A percentile compares a stretch with the other conserved stretches of the same genome.
Conservation (phyloP, 495 filamentous ascomycete genomes). For the Penicillium herquei region DNA sequence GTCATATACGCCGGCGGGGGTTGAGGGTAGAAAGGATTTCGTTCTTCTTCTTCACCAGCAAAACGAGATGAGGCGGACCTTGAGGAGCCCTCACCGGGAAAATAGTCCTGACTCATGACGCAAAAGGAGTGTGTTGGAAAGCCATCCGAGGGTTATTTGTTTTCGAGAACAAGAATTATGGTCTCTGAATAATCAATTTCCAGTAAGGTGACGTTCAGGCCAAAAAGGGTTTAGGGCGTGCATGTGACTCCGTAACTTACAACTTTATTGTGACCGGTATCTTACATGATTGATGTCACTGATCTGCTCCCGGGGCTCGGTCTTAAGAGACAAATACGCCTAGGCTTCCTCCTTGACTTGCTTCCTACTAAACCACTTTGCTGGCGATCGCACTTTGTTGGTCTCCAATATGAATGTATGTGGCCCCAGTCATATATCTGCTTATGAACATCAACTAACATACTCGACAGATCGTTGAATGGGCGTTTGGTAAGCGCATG, state of each 20-base stretch:
- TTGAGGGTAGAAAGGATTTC: slow-evolving; percentile 31
- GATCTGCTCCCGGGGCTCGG: not conserved
- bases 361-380: not conserved
- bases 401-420: slow-evolving; percentile 60
- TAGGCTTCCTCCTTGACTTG: not conserved
- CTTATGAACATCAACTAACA: slow-evolving; percentile 5
- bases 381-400: not conserved
- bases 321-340: not conserved
- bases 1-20: slow-evolving; percentile 74
- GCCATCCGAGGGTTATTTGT: slow-evolving; percentile 25
- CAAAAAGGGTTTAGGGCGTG: slow-evolving; percentile 22
- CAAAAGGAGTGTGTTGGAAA: slow-evolving; percentile 7
- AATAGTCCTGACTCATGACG: slow-evolving; percentile 75
- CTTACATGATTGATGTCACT: slow-evolving; percentile 30
- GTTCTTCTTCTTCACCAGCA: slow-evolving; percentile 29
- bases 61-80: slow-evolving; percentile 38
- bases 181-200: slow-evolving; percentile 15
- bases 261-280: slow-evolving; percentile 3
- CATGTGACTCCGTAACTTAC: slow-evolving; percentile 27
- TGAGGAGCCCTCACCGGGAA: slow-evolving; percentile 46
- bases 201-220: slow-evolving; percentile 18
- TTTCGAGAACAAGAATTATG: slow-evolving; percentile 1
- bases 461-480: slow-evolving; percentile 77
- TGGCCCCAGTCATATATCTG: not conserved
- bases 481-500: slow-evolving; percentile 98